Percentiles rank a stretch among this genome's conserved stretches.
phyloP scores from a whole-genome alignment of 1,284 basidiomycete genomes.

The Malassezia brasiliensis region DNA sequence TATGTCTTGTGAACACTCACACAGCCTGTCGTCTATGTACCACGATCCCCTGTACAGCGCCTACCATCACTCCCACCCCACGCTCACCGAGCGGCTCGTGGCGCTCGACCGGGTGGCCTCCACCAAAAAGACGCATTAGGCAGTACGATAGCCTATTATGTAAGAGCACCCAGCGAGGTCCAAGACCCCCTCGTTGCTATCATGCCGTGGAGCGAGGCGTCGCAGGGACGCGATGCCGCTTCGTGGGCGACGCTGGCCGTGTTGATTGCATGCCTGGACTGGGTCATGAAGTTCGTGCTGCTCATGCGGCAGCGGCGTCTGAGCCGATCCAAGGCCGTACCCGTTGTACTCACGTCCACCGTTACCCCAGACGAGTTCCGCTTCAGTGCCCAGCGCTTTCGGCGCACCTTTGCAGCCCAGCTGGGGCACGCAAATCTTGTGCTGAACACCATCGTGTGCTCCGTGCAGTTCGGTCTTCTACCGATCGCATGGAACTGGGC shows the following conservation, averaged over 20 bases:
- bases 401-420: not conserved
- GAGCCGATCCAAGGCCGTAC: not conserved
- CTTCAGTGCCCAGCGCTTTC: not conserved
- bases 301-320: not conserved
- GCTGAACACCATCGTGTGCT: not conserved
- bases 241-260: not conserved
- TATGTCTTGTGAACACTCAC: constrained; percentile 8
- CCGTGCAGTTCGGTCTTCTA: not conserved
- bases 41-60: constrained; percentile 44
- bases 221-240: no score
- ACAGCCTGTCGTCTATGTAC: constrained; percentile 41
- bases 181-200: no score
- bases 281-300: not conserved
- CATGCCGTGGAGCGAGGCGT: no score
- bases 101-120: constrained; percentile 18
- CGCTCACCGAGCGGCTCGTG: constrained; percentile 36
- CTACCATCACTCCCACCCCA: constrained; percentile 44
- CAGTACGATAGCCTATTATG: no score
- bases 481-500: not conserved
- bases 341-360: not conserved
- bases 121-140: not conserved
- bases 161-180: no score
- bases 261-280: not conserved
- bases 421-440: not conserved
- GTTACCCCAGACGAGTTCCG: not conserved